These are phyloP conservation scores for Komagataella phaffii DNA, from an alignment of 805 yeast genomes.

Conservation along the genomic window DNA sequence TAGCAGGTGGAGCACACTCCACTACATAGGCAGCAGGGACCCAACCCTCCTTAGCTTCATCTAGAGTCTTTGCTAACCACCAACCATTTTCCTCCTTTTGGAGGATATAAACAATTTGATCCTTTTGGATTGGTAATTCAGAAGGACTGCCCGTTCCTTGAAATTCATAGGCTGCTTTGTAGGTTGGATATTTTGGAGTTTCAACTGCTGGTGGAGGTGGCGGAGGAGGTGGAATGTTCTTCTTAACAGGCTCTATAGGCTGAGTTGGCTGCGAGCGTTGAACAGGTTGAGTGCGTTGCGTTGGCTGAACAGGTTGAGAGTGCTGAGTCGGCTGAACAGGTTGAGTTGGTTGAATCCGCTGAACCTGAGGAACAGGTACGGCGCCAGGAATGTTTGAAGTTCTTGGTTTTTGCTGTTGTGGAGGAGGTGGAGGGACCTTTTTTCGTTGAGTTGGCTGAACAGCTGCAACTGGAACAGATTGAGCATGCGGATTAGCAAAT, in stretches of 20 bases:
- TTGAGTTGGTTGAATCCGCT: conserved; percentile 1
- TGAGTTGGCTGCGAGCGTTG: conserved; percentile 11
- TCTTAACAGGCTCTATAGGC: conserved; percentile 11
- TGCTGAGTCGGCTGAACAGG: not conserved
- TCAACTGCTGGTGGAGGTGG: conserved; percentile 59
- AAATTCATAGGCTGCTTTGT: conserved; percentile 77
- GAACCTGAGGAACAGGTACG: not conserved
- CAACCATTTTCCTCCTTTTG: conserved; percentile 80
- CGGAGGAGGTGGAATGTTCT: conserved; percentile 54
- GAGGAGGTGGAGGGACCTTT: conserved; percentile 11
- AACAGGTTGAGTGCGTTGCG: conserved; percentile 3
- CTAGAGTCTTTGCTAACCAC: conserved; percentile 77
- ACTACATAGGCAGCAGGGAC: conserved; percentile 88
- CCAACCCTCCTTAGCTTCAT: conserved; percentile 85
- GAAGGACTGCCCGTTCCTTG: conserved; percentile 78
- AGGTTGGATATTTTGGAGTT: conserved; percentile 61
- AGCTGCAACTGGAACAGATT: conserved; percentile 9
- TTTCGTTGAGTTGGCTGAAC: conserved; percentile 14
- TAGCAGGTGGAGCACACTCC: conserved; percentile 36
- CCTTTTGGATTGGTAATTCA: conserved; percentile 65
- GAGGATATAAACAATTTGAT: conserved; percentile 58
- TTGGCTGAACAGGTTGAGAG: not conserved
- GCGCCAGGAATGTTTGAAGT: conserved; percentile 7
- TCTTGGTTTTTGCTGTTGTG: conserved; percentile 5
- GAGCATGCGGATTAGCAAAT: conserved; percentile 15